Base-by-base conservation (phyloP, 139 green algal genomes). In the Bryopsis sp. region DNA sequence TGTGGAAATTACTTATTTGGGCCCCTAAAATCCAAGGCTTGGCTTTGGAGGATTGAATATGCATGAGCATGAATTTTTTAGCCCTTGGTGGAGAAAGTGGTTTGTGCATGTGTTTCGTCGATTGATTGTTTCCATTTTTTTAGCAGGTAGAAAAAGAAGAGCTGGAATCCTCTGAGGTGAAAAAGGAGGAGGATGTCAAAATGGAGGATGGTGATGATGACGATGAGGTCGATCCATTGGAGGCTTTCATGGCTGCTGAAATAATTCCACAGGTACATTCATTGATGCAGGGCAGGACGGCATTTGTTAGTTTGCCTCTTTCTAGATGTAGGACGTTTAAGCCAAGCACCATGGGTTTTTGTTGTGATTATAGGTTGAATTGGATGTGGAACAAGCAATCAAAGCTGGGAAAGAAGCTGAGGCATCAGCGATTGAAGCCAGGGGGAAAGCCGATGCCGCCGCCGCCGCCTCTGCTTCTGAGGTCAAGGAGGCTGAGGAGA, bases 231-330 rank as follows among this genome's bases (percentile, higher is more conserved):
- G 93, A 98, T 73, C 90, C 90, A 0, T 68, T 98, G 72, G 92
- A 98, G 63, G 89, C 88, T 7, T 98, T 97, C 81, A 98, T 98
- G 93, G 76, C 76, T 15, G 72, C 68, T 28, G 72, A 80, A 3
- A 79, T 85, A 37, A 37, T 81, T 31, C 81, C 81, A 33, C 60
- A 74, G 64, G 75, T 77, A n/a, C 15, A 61, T n/a, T n/a, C n/a
- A 34, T 50, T 24, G 8, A 22, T 15, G 34, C 32, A 33, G 37
- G 32, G 0, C 26, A 74, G 36, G 66, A 70, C 1, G n/a, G 47
- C 66, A 59, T 47, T 69, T 39, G 32, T 48, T 28, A 63, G 38
- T n/a, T 58, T 43, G 60, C 28, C 7, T 32, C 47, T 31, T 66
- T 48, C 28, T 2, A 11, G 64, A 47, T 46, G 32, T 26, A 71